phyloP scores from a whole-genome alignment of 2,329 filamentous ascomycete species.

The Lecanicillium sp. region DNA sequence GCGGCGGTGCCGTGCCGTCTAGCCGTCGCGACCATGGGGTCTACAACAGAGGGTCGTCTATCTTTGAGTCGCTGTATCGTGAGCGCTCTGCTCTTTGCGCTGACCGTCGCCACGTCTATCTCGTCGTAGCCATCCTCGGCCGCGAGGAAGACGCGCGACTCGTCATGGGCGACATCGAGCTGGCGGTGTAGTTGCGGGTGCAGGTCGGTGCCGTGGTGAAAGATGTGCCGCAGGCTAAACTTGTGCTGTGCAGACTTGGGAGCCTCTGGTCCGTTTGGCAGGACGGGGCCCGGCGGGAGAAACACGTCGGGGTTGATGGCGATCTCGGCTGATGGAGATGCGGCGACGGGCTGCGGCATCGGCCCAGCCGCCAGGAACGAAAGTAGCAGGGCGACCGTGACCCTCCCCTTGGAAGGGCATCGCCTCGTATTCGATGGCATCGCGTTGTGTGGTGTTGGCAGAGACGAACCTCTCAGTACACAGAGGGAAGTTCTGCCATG shows the following conservation, averaged over 20 bases:
- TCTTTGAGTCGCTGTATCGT: slow-evolving; percentile 78
- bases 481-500: background rate
- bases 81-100: slow-evolving; percentile 54
- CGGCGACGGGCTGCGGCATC: slow-evolving; percentile 28
- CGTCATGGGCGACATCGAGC: slow-evolving; percentile 58
- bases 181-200: slow-evolving; percentile 72
- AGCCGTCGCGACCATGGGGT: slow-evolving; percentile 68
- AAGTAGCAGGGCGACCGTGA: slow-evolving; percentile 56
- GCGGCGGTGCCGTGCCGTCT: slow-evolving; percentile 60
- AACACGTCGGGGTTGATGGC: slow-evolving; percentile 34
- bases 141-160: slow-evolving; percentile 49
- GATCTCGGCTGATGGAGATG: slow-evolving; percentile 22
- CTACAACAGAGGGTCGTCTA: slow-evolving; percentile 66
- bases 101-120: slow-evolving; percentile 44
- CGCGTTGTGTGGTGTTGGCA: background rate
- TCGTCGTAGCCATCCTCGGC: slow-evolving; percentile 49
- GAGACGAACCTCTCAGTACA: background rate
- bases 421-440: slow-evolving; percentile 2
- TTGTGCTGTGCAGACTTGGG: slow-evolving; percentile 45
- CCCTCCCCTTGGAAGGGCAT: slow-evolving; percentile 52
- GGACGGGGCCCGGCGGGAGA: slow-evolving; percentile 30
- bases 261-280: slow-evolving; percentile 34
- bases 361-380: slow-evolving; percentile 57
- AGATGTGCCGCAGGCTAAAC: slow-evolving; percentile 77
- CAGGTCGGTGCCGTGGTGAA: slow-evolving; percentile 78